These are phyloP conservation scores for Podospora sp. DNA, from an alignment of 495 filamentous ascomycete species.

Conservation along the genomic window DNA sequence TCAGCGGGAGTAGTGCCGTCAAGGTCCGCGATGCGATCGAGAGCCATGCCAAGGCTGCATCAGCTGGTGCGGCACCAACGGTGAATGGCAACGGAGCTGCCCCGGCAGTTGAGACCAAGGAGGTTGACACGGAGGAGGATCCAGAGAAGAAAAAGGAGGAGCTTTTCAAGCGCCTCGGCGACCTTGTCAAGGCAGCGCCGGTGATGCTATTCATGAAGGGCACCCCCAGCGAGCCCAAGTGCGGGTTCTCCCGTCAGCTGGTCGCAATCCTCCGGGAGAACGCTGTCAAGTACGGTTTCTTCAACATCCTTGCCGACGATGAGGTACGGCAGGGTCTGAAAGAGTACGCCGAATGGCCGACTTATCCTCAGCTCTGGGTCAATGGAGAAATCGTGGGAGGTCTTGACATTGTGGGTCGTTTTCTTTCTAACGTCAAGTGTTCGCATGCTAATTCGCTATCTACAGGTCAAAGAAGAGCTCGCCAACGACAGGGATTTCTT, in stretches of 20 bases:
- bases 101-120: conserved; percentile 21
- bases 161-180: conserved; percentile 70
- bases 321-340: conserved; percentile 96
- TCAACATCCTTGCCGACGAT: conserved; percentile 97
- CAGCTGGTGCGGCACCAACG: conserved; percentile 20
- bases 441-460: conserved; percentile 24
- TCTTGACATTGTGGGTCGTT: conserved; percentile 84
- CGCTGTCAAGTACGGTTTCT: conserved; percentile 94
- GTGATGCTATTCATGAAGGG: conserved; percentile 98
- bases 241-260: conserved; percentile 89
- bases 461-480: conserved; percentile 45
- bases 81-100: conserved; percentile 38
- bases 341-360: conserved; percentile 95
- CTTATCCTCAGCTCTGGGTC: conserved; percentile 89
- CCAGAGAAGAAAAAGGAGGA: conserved; percentile 72
- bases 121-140: conserved; percentile 36
- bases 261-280: conserved; percentile 84
- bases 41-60: conserved; percentile 61
- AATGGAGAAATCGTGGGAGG: conserved; percentile 84
- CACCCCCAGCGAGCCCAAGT: conserved; percentile 87
- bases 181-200: conserved; percentile 89
- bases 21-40: conserved; percentile 83
- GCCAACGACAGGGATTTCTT: conserved; percentile 66
- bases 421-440: background rate
- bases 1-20: conserved; percentile 84